Conservation (phyloP, 1,284 basidiomycete species). For the Malassezia sympodialis region DNA sequence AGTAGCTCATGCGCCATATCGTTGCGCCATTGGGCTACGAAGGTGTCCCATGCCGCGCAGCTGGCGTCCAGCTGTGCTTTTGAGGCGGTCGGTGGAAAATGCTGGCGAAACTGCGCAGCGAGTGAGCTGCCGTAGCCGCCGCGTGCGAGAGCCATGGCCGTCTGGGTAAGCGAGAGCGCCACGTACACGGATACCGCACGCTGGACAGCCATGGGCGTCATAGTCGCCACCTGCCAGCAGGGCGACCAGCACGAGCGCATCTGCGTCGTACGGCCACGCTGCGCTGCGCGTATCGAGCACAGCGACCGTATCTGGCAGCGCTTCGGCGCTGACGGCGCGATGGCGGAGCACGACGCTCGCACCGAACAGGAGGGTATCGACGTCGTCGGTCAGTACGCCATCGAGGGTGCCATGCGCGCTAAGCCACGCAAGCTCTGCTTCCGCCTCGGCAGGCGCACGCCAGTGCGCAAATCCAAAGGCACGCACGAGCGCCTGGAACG, state of each 20-base stretch:
- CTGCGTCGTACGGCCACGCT: conserved; percentile 54
- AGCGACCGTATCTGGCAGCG: neutral
- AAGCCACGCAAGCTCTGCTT: conserved; percentile 84
- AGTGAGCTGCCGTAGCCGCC: conserved; percentile 52
- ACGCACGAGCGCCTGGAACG: conserved; percentile 58
- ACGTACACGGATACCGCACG: conserved; percentile 23
- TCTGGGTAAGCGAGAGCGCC: conserved; percentile 19
- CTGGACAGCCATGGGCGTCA: conserved; percentile 49
- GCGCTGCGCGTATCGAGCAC: conserved; percentile 5
- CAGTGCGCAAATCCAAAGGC: conserved; percentile 64
- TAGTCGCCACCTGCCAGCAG: conserved; percentile 86
- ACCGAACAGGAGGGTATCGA: conserved; percentile 83
- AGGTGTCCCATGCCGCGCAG: conserved; percentile 11
- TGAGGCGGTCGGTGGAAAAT: neutral
- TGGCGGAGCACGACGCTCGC: conserved; percentile 64
- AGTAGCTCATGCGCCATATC: conserved; percentile 24
- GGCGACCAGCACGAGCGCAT: conserved; percentile 73
- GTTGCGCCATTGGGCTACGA: conserved; percentile 22
- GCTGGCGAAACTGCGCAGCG: conserved; percentile 52
- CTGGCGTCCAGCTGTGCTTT: neutral
- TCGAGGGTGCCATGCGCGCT: conserved; percentile 73
- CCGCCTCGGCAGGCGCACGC: conserved; percentile 85
- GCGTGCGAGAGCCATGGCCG: conserved; percentile 51
- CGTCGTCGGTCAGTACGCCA: conserved; percentile 81
- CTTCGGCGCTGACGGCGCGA: neutral